These are phyloP conservation scores for Hyphopichia pseudoburtonii DNA, from an alignment of 1,139 yeast genomes.

Conservation along the genomic window DNA sequence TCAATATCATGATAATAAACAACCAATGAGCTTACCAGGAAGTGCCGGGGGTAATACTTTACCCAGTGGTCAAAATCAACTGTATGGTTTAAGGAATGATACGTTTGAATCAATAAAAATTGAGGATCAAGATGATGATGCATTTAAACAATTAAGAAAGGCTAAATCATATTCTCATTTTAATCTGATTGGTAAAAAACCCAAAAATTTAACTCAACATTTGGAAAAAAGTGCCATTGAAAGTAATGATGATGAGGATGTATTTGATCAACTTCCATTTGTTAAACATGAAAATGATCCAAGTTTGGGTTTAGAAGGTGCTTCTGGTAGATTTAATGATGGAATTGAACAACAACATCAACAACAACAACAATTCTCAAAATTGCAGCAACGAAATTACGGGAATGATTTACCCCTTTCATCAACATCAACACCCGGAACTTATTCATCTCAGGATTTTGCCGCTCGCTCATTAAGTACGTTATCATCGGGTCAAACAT, in stretches of 20 bases:
- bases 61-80: neutral
- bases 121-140: slow-evolving; percentile 48
- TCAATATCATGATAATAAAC: slow-evolving; percentile 1
- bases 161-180: slow-evolving; percentile 29
- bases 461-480: slow-evolving; percentile 3
- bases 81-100: slow-evolving; percentile 14
- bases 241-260: neutral
- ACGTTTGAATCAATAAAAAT: slow-evolving; percentile 34
- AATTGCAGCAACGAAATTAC: neutral
- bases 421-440: slow-evolving; percentile 20
- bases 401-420: slow-evolving; percentile 23
- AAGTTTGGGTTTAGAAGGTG: no score
- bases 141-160: slow-evolving; percentile 40
- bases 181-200: slow-evolving; percentile 1
- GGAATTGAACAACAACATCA: no score
- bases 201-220: neutral
- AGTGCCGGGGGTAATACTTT: slow-evolving; percentile 3
- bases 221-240: neutral
- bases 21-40: slow-evolving; percentile 5
- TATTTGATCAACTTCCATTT: no score
- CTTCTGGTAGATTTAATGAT: no score
- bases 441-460: slow-evolving; percentile 6
- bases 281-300: no score
- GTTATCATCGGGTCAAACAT: neutral
- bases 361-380: slow-evolving; percentile 2